Evolutionary conservation across 2,329 filamentous ascomycete genomes (phyloP).

Genomic region (Neonectria neomacrospora): DNA sequence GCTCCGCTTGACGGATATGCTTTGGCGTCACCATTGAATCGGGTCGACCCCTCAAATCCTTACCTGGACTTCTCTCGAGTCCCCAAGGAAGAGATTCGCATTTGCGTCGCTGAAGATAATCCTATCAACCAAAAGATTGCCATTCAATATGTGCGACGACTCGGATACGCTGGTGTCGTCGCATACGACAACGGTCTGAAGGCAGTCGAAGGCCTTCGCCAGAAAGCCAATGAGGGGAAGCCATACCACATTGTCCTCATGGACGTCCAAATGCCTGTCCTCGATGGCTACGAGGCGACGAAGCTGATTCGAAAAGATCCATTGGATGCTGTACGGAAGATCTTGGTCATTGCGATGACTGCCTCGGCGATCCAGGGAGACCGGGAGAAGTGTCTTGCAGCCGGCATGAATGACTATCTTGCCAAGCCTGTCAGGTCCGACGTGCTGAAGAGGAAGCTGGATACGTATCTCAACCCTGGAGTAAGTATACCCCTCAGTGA

Average conservation of each 20-base stretch:
- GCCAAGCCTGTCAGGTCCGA: slow-evolving; percentile 94
- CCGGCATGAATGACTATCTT: slow-evolving; percentile 97
- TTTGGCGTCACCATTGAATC: slow-evolving; percentile 49
- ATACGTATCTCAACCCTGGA: slow-evolving; percentile 61
- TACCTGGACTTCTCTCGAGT: slow-evolving; percentile 77
- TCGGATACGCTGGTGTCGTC: slow-evolving; percentile 84
- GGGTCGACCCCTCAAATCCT: slow-evolving; percentile 54
- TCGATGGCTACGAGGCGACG: slow-evolving; percentile 93
- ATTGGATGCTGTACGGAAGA: slow-evolving; percentile 79
- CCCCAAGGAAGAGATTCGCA: slow-evolving; percentile 79
- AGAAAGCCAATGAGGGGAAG: slow-evolving; percentile 73
- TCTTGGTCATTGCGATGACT: slow-evolving; percentile 98
- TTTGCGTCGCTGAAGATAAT: slow-evolving; percentile 96
- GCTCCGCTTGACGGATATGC: slow-evolving; percentile 52
- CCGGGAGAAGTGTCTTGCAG: slow-evolving; percentile 92
- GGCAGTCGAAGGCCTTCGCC: slow-evolving; percentile 85
- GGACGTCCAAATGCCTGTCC: slow-evolving; percentile 96
- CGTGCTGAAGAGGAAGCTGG: slow-evolving; percentile 84
- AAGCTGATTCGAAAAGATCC: slow-evolving; percentile 81
- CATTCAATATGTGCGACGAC: slow-evolving; percentile 86
- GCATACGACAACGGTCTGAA: slow-evolving; percentile 91
- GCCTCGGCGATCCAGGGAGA: slow-evolving; percentile 95
- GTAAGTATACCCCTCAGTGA: slow-evolving; percentile 35
- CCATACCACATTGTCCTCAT: slow-evolving; percentile 94
- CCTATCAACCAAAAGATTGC: slow-evolving; percentile 95